Evolutionary conservation across 1,284 basidiomycete species (phyloP), one percentile per base, ranked within the genome.

Genomic region (Gastroboletus turbinatus): DNA sequence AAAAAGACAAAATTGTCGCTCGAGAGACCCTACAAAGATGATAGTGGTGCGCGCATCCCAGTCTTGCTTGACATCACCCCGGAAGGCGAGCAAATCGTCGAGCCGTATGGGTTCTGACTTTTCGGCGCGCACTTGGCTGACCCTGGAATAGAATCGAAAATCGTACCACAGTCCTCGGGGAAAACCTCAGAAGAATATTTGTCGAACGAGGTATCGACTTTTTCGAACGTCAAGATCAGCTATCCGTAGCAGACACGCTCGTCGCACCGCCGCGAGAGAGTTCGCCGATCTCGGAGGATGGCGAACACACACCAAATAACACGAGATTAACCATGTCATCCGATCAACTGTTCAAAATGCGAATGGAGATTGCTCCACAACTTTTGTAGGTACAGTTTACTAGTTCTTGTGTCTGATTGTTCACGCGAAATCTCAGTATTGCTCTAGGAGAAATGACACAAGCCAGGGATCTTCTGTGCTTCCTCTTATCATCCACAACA

Each of bases 1-100:
- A 86, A 81, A 66, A 77, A 78, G 54, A 75, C 84, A 35, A 84
- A 75, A 59, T 74, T 91, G 9, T 85, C 88, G 2, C 78, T 92
- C 39, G 90, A 92, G 67, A 76, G 83, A 45, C 88, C 87, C 0
- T 90, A 91, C 74, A 90, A 85, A 71, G 85, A 90, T 64, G 89
- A 92, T 59, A 72, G 78, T 40, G 87, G 85, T 14, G 73, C 82
- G 42, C 76, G 67, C 14, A 80, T 90, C 29, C 84, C 82, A 23
- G 75, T 78, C n/a, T 71, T 92, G 29, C 71, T 80, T 16, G 90
- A 92, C 64, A 88, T 92, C 52, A 78, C 81, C 11, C 76, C 78
- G n/a, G 83, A 87, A 43, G 87, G 89, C 39, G 78, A 83, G 59
- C 80, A 82, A 52, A 73, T 87, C 49, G 84, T 85, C 57, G 87